Percentiles rank a stretch among this genome's conserved stretches.
phyloP scores from a whole-genome alignment of 1,284 basidiomycete species.

The Irpex sp. region DNA sequence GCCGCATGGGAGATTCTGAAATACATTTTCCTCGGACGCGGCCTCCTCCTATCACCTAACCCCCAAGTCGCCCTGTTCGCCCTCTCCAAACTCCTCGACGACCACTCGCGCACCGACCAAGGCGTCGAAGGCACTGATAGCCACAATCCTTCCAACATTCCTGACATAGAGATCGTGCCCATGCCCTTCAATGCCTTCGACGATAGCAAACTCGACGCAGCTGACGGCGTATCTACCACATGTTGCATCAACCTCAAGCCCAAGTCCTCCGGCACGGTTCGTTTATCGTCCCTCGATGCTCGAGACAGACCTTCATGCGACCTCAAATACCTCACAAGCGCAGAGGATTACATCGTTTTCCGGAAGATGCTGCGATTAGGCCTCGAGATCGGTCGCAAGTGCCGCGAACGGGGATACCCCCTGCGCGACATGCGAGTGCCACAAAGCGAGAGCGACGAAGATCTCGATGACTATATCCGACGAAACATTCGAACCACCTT shows the following conservation, averaged over 20 bases:
- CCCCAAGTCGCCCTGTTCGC: constrained; percentile 10
- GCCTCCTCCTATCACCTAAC: constrained; percentile 5
- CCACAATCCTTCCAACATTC: constrained; percentile 24
- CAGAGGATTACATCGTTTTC: constrained; percentile 23
- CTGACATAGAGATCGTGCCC: constrained; percentile 36
- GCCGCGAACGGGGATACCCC: constrained; percentile 29
- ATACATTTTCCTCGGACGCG: constrained; percentile 1
- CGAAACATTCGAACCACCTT: constrained; percentile 27
- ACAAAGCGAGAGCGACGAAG: constrained; percentile 18
- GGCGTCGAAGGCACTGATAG: background rate
- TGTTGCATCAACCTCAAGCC: constrained; percentile 26
- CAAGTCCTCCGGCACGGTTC: constrained; percentile 29
- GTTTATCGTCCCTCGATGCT: constrained; percentile 30
- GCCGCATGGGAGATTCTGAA: constrained; percentile 2
- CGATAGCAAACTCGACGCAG: constrained; percentile 16
- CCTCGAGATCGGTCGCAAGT: constrained; percentile 25
- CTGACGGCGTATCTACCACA: constrained; percentile 27
- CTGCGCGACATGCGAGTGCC: constrained; percentile 30
- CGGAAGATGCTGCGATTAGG: constrained; percentile 24
- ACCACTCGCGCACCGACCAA: constrained; percentile 9
- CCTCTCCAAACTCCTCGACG: constrained; percentile 21
- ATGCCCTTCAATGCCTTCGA: constrained; percentile 15
- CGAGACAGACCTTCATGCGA: constrained; percentile 29
- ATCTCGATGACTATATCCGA: constrained; percentile 27
- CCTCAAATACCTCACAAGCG: constrained; percentile 25